Evolutionary conservation across 2,329 filamentous ascomycete genomes (phyloP), one percentile per base, ranked within the genome.

Genomic region (Diaporthe amygdali): DNA sequence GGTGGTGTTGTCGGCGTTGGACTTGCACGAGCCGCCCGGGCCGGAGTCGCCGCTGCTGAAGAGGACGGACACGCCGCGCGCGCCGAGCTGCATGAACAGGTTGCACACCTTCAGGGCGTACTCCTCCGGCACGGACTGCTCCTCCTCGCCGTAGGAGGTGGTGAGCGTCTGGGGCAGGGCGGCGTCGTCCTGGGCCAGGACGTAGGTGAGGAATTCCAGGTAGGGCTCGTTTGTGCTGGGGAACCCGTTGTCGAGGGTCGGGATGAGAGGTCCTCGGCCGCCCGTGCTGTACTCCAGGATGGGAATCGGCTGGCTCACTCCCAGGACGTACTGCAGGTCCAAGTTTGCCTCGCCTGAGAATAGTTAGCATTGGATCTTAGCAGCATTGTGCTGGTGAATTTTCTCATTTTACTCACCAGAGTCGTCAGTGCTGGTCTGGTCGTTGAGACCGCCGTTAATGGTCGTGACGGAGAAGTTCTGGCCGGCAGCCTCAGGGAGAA

Each of bases 211-310:
- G 84, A 89, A 93, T 30, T 84, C 84, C 2, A 92, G 83, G 79
- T 92, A 93, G 0, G 91, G 91, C 81, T 94, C 92, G 78, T 93
- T 94, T 74, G 89, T 91, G 0, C 89, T 90, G 2, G 77, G 79
- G 2, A 75, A 78, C 1, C 91, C 83, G 54, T 89, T 79, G 27
- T 84, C 80, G 17, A 85, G 82, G 0, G 86, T 84, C 15, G 90
- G 86, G 12, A 84, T 80, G 0, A 92, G 82, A 0, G 92, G 84
- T 75, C 73, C 71, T 25, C 66, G 55, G 2, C 76, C 76, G 27
- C 76, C 76, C 3, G 76, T 78, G 64, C 77, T 70, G 66, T 74
- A 78, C 71, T 78, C 76, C 22, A 72, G 71, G 67, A 78, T 74
- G 14, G 76, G 74, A 30, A 78, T 67, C 32, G 71, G 76, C 64